Percentiles rank a stretch among this genome's conserved stretches.
These are phyloP conservation scores for Panicum hallii DNA, from an alignment of 202 grass and related monocot species.

Conservation along the genomic window DNA sequence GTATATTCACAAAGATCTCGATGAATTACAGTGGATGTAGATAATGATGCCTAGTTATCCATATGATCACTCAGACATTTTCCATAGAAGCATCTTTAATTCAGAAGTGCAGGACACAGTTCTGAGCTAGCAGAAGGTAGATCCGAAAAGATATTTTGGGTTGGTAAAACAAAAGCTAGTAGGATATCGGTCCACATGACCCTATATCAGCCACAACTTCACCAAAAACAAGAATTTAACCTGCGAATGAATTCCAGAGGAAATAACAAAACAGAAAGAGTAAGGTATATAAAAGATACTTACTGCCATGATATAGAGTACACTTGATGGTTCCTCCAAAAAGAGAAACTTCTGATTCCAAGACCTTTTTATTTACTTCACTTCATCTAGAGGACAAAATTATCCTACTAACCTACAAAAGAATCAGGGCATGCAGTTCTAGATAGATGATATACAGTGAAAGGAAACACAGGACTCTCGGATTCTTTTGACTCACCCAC, in stretches of 20 bases:
- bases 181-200: neutral
- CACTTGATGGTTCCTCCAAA: conserved; percentile 26
- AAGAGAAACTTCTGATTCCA: conserved; percentile 13
- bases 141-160: conserved; percentile 20
- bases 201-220: neutral
- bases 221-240: conserved; percentile 37
- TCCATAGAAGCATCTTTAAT: conserved; percentile 16
- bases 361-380: conserved; percentile 31
- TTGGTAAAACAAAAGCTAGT: conserved; percentile 35
- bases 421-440: conserved; percentile 6
- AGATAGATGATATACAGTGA: conserved; percentile 24
- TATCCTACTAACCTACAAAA: conserved; percentile 49
- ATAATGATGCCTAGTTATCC: conserved; percentile 11
- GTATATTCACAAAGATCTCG: conserved; percentile 16
- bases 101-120: conserved; percentile 30
- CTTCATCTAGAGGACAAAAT: conserved; percentile 23
- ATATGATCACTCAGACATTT: conserved; percentile 26
- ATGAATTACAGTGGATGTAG: neutral
- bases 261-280: conserved; percentile 19
- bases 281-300: conserved; percentile 37
- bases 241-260: neutral
- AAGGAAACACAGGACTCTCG: neutral
- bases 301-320: conserved; percentile 39
- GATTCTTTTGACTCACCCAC: conserved; percentile 45
- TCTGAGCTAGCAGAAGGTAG: conserved; percentile 25